Conservation (phyloP, 768 basidiomycete genomes). For the Boletus reticulatus region DNA sequence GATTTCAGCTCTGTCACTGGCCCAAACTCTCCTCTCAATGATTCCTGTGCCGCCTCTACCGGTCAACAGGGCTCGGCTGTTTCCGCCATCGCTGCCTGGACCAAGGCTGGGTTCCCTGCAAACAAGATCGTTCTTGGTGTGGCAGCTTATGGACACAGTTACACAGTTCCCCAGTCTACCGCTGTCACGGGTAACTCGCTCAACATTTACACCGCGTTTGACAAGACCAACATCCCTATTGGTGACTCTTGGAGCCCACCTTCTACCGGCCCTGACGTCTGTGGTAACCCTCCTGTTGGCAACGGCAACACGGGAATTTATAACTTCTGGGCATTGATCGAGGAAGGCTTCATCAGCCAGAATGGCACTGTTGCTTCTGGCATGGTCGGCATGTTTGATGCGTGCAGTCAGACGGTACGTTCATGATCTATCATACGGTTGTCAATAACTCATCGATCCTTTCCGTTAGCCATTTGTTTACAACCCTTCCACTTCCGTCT, state of each 20-base stretch:
- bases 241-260: slow-evolving; percentile 59
- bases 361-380: slow-evolving; percentile 49
- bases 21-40: slow-evolving; percentile 80
- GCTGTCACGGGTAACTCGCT: slow-evolving; percentile 29
- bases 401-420: slow-evolving; percentile 74
- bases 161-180: slow-evolving; percentile 31
- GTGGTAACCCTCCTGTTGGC: slow-evolving; percentile 52
- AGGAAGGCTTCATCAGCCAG: slow-evolving; percentile 50
- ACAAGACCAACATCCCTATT: slow-evolving; percentile 38
- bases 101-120: slow-evolving; percentile 70
- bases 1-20: slow-evolving; percentile 57
- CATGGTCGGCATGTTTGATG: slow-evolving; percentile 54
- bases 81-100: slow-evolving; percentile 75
- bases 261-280: slow-evolving; percentile 49
- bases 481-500: slow-evolving; percentile 46
- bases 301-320: slow-evolving; percentile 49
- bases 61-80: slow-evolving; percentile 73
- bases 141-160: slow-evolving; percentile 82
- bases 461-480: slow-evolving; percentile 62
- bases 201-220: slow-evolving; percentile 52
- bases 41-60: slow-evolving; percentile 62
- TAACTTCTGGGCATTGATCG: slow-evolving; percentile 62
- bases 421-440: background rate
- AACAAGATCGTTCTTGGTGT: slow-evolving; percentile 79
- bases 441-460: background rate